Evolutionary conservation across 305 asterid species (phyloP).

Genomic region (Salvia sclarea): DNA sequence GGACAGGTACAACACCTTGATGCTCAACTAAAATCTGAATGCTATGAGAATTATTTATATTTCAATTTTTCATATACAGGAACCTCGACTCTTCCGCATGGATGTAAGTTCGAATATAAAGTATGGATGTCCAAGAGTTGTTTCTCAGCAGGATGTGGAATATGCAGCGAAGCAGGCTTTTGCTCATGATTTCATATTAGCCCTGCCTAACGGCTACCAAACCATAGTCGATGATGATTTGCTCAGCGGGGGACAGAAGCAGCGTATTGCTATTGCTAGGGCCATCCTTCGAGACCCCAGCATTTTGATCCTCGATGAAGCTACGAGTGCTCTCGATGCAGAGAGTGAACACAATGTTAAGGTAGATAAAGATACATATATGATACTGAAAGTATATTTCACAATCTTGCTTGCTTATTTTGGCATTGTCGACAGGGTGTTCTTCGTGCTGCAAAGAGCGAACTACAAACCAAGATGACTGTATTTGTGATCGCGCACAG

Average conservation of each 20-base stretch:
- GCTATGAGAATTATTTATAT: constrained; percentile 16
- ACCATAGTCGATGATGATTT: constrained; percentile 92
- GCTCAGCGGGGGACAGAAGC: constrained; percentile 99
- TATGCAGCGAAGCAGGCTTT: constrained; percentile 89
- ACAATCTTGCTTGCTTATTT: constrained; percentile 13
- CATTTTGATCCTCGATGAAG: constrained; percentile 92
- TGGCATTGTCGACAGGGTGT: constrained; percentile 55
- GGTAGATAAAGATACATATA: constrained; percentile 39
- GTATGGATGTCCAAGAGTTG: constrained; percentile 74
- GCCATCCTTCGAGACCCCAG: constrained; percentile 90
- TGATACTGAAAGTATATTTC: neutral
- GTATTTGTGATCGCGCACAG: constrained; percentile 87
- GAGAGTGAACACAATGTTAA: constrained; percentile 93
- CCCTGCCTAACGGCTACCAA: constrained; percentile 83
- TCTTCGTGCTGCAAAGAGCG: constrained; percentile 61
- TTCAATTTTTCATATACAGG: constrained; percentile 45
- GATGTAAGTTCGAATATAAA: constrained; percentile 83
- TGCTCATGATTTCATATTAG: constrained; percentile 82
- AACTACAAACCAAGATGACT: constrained; percentile 61
- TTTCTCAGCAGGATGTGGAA: constrained; percentile 75
- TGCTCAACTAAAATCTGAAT: constrained; percentile 13
- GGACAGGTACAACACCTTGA: constrained; percentile 68
- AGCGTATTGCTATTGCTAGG: constrained; percentile 91
- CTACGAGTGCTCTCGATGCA: constrained; percentile 96
- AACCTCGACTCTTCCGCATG: constrained; percentile 88